These are phyloP conservation scores for Panus rudis DNA, from an alignment of 768 basidiomycete species.

Conservation along the genomic window DNA sequence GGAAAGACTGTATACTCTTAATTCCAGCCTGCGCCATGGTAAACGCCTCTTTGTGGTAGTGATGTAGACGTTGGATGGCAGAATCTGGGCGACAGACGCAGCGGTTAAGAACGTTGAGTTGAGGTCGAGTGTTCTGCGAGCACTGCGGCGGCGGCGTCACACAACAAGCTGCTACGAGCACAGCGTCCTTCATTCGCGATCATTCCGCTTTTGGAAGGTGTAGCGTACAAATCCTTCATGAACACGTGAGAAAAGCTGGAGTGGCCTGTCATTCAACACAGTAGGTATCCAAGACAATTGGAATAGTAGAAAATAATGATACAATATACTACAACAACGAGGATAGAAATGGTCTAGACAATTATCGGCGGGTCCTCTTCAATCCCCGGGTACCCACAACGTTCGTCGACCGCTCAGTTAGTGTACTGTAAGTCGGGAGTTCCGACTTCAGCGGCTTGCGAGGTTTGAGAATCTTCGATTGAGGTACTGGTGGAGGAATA, in stretches of 20 bases:
- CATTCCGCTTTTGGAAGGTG: too few species aligned
- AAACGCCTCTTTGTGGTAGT: background rate
- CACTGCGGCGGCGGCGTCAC: too few species aligned
- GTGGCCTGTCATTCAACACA: too few species aligned
- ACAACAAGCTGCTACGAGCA: too few species aligned
- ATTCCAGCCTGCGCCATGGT: constrained; percentile 23
- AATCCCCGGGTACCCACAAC: constrained; percentile 12
- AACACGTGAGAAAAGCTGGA: too few species aligned
- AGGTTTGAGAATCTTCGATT: constrained; percentile 13
- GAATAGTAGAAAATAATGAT: too few species aligned
- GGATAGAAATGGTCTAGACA: background rate
- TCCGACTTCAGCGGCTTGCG: constrained; percentile 12
- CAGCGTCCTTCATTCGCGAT: too few species aligned
- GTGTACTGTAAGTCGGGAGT: constrained; percentile 18
- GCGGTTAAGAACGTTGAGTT: too few species aligned
- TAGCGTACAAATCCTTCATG: too few species aligned
- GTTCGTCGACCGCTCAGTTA: constrained; percentile 30
- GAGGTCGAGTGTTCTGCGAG: too few species aligned
- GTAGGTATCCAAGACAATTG: too few species aligned
- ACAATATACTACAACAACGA: background rate
- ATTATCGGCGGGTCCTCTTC: constrained; percentile 4
- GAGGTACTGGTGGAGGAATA: constrained; percentile 9
- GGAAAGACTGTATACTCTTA: constrained; percentile 18
- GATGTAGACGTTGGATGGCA: background rate
- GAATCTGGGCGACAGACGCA: background rate